Conservation (phyloP, 306 rosid species). For the Urtica urens region DNA sequence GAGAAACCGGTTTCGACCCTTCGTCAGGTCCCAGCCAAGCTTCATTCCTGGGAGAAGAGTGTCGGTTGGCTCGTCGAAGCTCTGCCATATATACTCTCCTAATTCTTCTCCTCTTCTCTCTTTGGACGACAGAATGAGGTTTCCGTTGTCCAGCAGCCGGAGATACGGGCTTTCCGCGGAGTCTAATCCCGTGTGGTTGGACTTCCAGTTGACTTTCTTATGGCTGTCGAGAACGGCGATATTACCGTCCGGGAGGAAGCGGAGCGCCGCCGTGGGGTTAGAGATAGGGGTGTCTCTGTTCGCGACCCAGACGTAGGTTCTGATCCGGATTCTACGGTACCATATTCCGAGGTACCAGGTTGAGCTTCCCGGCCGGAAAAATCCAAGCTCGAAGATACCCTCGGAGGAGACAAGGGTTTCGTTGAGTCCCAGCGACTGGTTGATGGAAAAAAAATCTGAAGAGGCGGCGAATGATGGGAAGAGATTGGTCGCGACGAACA, state of each 20-base stretch:
- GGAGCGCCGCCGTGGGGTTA: slow-evolving; percentile 26
- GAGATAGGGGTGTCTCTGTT: slow-evolving; percentile 55
- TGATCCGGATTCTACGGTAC: slow-evolving; percentile 27
- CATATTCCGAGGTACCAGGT: slow-evolving; percentile 49
- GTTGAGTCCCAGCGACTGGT: slow-evolving; percentile 24
- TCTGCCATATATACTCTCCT: slow-evolving; percentile 40
- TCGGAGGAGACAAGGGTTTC: slow-evolving; percentile 41
- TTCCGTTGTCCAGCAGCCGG: slow-evolving; percentile 49
- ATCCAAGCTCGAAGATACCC: slow-evolving; percentile 37
- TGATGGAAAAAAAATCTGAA: no score
- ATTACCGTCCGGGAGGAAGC: slow-evolving; percentile 26
- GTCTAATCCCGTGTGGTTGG: slow-evolving; percentile 24
- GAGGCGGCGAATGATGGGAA: slow-evolving; percentile 34
- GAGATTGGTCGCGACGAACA: slow-evolving; percentile 16
- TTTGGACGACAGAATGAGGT: slow-evolving; percentile 46
- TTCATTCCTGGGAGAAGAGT: slow-evolving; percentile 61
- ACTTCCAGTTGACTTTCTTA: slow-evolving; percentile 28
- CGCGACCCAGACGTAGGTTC: slow-evolving; percentile 59
- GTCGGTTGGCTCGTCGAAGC: slow-evolving; percentile 63
- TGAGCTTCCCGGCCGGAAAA: slow-evolving; percentile 23
- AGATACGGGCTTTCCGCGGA: slow-evolving; percentile 21
- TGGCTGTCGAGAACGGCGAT: slow-evolving; percentile 24
- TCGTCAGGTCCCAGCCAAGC: slow-evolving; percentile 49
- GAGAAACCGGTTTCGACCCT: slow-evolving; percentile 25
- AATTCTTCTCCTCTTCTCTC: slow-evolving; percentile 24